A percentile compares a stretch with the other conserved stretches of the same genome.
Evolutionary conservation across 1,284 basidiomycete genomes (phyloP).

Genomic region (Apiotrichum montevideense): DNA sequence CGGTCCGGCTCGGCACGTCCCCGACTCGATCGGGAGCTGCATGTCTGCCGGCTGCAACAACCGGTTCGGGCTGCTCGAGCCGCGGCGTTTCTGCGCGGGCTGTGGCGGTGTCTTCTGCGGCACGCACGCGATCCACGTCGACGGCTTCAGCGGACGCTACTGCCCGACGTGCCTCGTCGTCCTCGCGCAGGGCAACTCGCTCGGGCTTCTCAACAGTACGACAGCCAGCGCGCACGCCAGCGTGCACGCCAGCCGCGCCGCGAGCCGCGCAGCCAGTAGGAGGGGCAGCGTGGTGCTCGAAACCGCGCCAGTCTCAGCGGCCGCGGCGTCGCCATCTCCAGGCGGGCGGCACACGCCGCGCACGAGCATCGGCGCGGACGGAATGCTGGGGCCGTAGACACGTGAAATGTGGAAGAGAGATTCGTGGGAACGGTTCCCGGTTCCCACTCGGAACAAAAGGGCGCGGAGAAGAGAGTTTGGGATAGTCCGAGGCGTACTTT

Average conservation of each 20-base stretch:
- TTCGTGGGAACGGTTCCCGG: too few species aligned
- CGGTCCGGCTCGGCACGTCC: conserved; percentile 37
- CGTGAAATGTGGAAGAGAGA: too few species aligned
- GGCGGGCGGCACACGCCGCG: not conserved
- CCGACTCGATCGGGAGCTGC: conserved; percentile 32
- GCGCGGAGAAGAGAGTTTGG: too few species aligned
- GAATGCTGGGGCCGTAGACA: too few species aligned
- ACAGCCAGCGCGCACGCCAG: not conserved
- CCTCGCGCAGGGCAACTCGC: conserved; percentile 27
- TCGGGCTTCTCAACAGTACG: conserved; percentile 20
- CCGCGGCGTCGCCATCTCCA: too few species aligned
- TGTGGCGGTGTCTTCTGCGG: conserved; percentile 46
- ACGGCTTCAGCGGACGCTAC: conserved; percentile 37
- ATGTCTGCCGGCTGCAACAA: conserved; percentile 38
- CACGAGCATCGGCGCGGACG: not conserved
- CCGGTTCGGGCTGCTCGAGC: conserved; percentile 44
- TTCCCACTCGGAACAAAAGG: too few species aligned
- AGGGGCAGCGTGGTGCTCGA: not conserved
- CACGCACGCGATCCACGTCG: conserved; percentile 41
- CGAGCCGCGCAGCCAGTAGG: not conserved
- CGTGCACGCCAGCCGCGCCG: not conserved
- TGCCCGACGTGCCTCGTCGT: conserved; percentile 39
- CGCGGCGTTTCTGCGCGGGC: conserved; percentile 43
- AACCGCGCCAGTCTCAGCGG: not conserved
- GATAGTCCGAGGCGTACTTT: too few species aligned